Conservation (phyloP, 345 rosid genomes). For the Hibiscus mutabilis region DNA sequence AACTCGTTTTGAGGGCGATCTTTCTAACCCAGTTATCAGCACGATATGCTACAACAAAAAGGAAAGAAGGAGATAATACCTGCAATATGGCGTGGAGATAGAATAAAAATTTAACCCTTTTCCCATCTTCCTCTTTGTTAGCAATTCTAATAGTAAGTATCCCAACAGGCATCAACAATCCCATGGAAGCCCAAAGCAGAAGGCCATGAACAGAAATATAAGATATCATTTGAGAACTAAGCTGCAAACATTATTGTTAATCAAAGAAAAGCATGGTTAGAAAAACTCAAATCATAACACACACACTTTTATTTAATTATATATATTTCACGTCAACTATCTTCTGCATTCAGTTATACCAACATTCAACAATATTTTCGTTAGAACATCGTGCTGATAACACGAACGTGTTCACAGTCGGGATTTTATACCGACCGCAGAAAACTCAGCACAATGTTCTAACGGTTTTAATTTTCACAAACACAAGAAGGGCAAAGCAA, state of each 20-base stretch:
- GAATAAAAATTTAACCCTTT: slow-evolving; percentile 37
- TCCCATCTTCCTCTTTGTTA: slow-evolving; percentile 28
- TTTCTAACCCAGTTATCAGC: too few relatives aligned
- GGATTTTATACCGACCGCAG: too few relatives aligned
- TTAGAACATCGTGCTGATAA: too few relatives aligned
- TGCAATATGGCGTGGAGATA: slow-evolving; percentile 56
- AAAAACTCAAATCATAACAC: neutral
- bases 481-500: neutral
- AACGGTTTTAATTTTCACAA: too few relatives aligned
- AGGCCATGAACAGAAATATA: slow-evolving; percentile 64
- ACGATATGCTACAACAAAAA: neutral
- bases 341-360: too few relatives aligned
- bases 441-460: too few relatives aligned
- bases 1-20: too few relatives aligned
- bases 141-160: slow-evolving; percentile 35
- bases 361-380: too few relatives aligned
- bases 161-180: slow-evolving; percentile 71
- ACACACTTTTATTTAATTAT: too few relatives aligned
- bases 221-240: slow-evolving; percentile 39
- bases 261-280: neutral
- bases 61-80: slow-evolving; percentile 33
- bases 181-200: slow-evolving; percentile 77
- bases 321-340: neutral
- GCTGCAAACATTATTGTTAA: slow-evolving; percentile 16
- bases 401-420: too few relatives aligned